Base-by-base conservation (phyloP, 2,329 filamentous ascomycete genomes). In the Scedosporium boydii region DNA sequence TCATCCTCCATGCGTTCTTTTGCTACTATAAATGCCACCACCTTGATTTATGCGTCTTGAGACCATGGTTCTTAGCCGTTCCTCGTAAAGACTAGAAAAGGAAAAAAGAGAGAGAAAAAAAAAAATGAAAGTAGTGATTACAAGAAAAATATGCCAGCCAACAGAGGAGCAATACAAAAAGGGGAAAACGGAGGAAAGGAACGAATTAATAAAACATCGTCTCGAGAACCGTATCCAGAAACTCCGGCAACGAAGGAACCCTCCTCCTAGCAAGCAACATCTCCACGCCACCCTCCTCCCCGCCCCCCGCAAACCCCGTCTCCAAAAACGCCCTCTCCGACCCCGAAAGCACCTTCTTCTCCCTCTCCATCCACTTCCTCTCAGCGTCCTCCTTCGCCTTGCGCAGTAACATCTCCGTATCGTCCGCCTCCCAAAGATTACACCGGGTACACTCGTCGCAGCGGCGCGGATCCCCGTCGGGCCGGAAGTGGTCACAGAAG, bases 401-500 rank as follows among this genome's bases (percentile, higher is more conserved):
- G 58, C 81, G 81, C 41, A 92, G 80, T 21, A 91, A 85, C 41
- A 79, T 77, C 64, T 91, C 89, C 63, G 81, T 83, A 68, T 92
- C 85, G 71, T 93, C 90, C 62, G 87, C 82, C 75, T 93, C 89
- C 76, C 87, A 89, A 10, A 93, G 80, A 70, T 92, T 91, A 74
- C 90, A 93, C 69, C 85, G 86, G 51, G 87, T 87, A 75, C 95
- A 98, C 72, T 96, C 86, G 1, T 74, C 80, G 72, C 95, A 99
- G 14, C 81, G 79, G 14, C 84, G 82, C 21, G 80, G 78, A 58
- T 93, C 91, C 0, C 89, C 90, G 65, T 89, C 83, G 9, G 90
- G 88, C 7, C 95, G 84, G 73, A 98, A 98, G 75, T 98, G 95
- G 72, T 96, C 90, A 73, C 95, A 99, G 71, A 97, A 99, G 74